Conservation (phyloP, 139 green algal species). For the Monoraphidium neglectum region DNA sequence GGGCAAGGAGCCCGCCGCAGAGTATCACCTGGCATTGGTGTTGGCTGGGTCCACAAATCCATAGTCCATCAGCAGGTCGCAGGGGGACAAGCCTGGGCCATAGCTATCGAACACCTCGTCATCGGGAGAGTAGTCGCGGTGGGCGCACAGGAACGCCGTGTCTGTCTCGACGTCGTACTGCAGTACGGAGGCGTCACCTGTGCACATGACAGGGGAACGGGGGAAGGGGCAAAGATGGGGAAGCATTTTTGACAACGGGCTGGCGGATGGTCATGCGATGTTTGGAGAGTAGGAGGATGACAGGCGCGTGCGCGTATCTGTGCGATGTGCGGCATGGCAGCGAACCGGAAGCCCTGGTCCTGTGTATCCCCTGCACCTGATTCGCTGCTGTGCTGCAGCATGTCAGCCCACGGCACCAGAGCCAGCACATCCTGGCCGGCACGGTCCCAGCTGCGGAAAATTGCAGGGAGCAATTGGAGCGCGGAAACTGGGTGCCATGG, state of each 20-base stretch:
- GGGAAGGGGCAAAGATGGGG: no score
- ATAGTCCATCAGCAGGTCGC: conserved; percentile 61
- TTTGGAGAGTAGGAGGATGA: no score
- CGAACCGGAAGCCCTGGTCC: no score
- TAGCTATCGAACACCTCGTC: conserved; percentile 58
- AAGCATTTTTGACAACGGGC: no score
- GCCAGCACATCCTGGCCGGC: conserved; percentile 27
- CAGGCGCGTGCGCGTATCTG: no score
- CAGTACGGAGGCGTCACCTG: conserved; percentile 31
- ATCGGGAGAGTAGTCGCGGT: conserved; percentile 28
- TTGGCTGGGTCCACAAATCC: conserved; percentile 44
- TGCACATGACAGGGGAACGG: no score
- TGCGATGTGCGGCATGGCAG: no score
- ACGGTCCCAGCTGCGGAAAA: neutral
- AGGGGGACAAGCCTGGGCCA: conserved; percentile 38
- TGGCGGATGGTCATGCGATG: no score
- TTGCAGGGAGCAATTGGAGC: neutral
- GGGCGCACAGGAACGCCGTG: conserved; percentile 15
- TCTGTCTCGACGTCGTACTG: conserved; percentile 8
- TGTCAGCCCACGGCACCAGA: conserved; percentile 71
- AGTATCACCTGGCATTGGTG: conserved; percentile 16
- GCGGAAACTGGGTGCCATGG: no score
- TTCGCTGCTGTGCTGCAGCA: conserved; percentile 54
- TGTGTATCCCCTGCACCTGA: conserved; percentile 45
- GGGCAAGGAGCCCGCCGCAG: no score